Percentiles rank a stretch among this genome's conserved stretches.
These are phyloP conservation scores for Naumovozyma dairenensis DNA, from an alignment of 805 yeast species.

Conservation along the genomic window DNA sequence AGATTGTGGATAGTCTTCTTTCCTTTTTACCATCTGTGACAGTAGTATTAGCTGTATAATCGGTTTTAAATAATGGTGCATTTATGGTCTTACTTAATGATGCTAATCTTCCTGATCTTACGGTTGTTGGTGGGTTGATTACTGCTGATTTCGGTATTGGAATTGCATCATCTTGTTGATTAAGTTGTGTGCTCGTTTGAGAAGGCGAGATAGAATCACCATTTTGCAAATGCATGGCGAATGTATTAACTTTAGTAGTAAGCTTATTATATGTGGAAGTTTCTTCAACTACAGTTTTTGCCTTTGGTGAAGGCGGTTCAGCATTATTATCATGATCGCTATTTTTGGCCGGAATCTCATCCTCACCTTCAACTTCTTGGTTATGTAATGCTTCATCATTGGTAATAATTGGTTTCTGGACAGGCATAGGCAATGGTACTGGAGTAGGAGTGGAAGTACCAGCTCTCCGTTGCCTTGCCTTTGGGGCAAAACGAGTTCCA, in stretches of 20 bases:
- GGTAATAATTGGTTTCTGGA: not conserved
- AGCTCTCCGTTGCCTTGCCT: constrained; percentile 36
- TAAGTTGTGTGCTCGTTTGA: too few species aligned
- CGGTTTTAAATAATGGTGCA: constrained; percentile 26
- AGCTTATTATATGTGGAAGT: not conserved
- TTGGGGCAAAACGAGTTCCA: constrained; percentile 59
- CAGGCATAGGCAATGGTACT: constrained; percentile 3
- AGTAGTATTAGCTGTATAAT: constrained; percentile 7
- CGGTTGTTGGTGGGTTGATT: constrained; percentile 9
- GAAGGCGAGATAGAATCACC: too few species aligned
- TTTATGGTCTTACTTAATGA: constrained; percentile 28
- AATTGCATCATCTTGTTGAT: too few species aligned
- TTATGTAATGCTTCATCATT: constrained; percentile 2
- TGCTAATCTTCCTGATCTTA: constrained; percentile 32
- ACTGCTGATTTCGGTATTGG: constrained; percentile 3
- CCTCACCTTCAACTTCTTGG: constrained; percentile 2
- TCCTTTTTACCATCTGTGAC: constrained; percentile 3
- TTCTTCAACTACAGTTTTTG: not conserved
- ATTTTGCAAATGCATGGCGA: too few species aligned
- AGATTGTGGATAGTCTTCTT: constrained; percentile 21
- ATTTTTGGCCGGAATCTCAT: not conserved
- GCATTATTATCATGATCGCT: not conserved
- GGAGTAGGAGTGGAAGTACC: constrained; percentile 22
- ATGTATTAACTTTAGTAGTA: too few species aligned
- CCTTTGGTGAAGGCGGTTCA: not conserved